These are phyloP conservation scores for Moricandia moricandioides DNA, from an alignment of 345 rosid species.

Conservation along the genomic window DNA sequence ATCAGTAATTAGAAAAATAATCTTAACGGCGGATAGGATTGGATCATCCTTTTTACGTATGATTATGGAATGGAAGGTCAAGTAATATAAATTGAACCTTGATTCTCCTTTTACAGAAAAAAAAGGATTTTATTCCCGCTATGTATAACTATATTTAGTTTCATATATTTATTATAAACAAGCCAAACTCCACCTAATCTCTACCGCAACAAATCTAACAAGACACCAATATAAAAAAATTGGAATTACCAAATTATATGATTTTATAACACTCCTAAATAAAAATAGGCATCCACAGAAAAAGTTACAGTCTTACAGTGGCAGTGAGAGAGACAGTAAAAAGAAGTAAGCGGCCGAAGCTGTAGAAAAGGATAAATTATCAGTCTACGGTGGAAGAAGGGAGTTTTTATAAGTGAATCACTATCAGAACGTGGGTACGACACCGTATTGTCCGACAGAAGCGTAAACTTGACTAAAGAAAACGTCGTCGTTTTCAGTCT, in stretches of 20 bases:
- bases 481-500: conserved; percentile 43
- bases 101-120: background rate
- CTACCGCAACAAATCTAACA: background rate
- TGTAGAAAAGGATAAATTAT: conserved; percentile 6
- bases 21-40: background rate
- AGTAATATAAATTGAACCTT: background rate
- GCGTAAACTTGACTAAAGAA: conserved; percentile 24
- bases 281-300: conserved; percentile 18
- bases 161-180: background rate
- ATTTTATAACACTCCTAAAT: background rate
- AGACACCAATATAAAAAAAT: background rate
- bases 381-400: conserved; percentile 17
- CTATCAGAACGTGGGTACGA: conserved; percentile 75
- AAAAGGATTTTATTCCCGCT: background rate
- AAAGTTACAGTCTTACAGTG: conserved; percentile 22
- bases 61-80: background rate
- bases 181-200: background rate
- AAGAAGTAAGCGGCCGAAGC: background rate
- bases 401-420: background rate
- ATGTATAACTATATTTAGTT: background rate
- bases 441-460: conserved; percentile 50
- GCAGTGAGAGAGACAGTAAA: conserved; percentile 8
- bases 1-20: background rate
- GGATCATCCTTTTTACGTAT: background rate
- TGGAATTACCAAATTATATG: conserved; percentile 22